phyloP scores from a whole-genome alignment of 805 yeast genomes.

The Saccharomyces mikatae region DNA sequence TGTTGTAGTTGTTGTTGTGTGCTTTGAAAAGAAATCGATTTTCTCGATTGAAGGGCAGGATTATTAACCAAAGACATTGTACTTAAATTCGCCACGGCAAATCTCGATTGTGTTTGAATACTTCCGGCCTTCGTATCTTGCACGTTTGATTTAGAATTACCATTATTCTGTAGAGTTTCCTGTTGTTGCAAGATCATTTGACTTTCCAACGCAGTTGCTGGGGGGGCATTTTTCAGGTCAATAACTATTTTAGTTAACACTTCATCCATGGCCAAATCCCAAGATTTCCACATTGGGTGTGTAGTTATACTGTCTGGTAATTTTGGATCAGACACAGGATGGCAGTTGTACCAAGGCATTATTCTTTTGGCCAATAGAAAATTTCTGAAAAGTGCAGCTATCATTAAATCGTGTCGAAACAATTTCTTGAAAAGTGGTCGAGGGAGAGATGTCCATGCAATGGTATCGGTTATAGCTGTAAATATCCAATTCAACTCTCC shows the following conservation, averaged over 20 bases:
- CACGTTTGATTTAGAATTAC: slow-evolving; percentile 2
- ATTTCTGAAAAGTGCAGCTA: slow-evolving; percentile 90
- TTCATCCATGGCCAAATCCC: slow-evolving; percentile 96
- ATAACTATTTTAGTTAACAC: slow-evolving; percentile 66
- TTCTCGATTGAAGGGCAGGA: slow-evolving; percentile 13
- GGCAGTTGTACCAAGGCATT: slow-evolving; percentile 88
- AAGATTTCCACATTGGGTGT: slow-evolving; percentile 95
- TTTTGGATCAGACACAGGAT: slow-evolving; percentile 90
- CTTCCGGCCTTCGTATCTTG: slow-evolving; percentile 16
- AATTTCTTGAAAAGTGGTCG: slow-evolving; percentile 81
- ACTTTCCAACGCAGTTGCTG: slow-evolving; percentile 22
- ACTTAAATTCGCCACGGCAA: slow-evolving; percentile 29
- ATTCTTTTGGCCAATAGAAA: slow-evolving; percentile 85
- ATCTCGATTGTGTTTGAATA: slow-evolving; percentile 23
- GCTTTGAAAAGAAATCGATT: slow-evolving; percentile 2
- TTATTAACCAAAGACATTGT: slow-evolving; percentile 31
- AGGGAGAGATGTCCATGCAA: slow-evolving; percentile 91
- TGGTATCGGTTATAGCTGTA: slow-evolving; percentile 95
- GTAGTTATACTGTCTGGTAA: slow-evolving; percentile 71
- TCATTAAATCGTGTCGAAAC: slow-evolving; percentile 92
- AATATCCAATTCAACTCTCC: slow-evolving; percentile 97
- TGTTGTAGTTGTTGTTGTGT: slow-evolving; percentile 6
- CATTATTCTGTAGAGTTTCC: slow-evolving; percentile 14
- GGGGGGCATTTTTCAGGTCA: slow-evolving; percentile 30
- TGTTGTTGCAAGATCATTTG: slow-evolving; percentile 22